Evolutionary conservation across 768 basidiomycete genomes (phyloP), one percentile per base, ranked within the genome.

Genomic region (Mycena vitilis): DNA sequence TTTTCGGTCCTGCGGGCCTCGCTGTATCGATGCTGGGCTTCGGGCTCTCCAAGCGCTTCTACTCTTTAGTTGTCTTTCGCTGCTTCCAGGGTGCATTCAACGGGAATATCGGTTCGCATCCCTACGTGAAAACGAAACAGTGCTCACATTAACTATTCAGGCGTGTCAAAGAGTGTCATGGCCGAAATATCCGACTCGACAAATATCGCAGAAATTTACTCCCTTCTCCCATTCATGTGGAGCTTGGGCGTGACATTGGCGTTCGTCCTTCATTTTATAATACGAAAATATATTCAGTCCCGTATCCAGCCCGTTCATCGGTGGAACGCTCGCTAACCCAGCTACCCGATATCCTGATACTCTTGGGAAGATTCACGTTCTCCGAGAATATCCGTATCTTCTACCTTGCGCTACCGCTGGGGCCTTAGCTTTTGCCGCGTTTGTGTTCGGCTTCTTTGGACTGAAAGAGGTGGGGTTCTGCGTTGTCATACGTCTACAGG

Each of bases 201-300:
- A 11, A 84, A 83, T 68, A 75, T 81, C 22, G 81, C 78, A 2
- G 80, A 82, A 58, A 83, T 81, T 1, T 81, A 77, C 65, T 77
- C 80, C 0, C 67, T 79, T 23, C 73, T 75, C 30, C 81, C 79
- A 8, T 67, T 81, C 13, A 77, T 79, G 62, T 83, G 81, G 82
- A 77, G 76, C 51, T 12, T 76, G 18, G 82, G 81, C 1, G 68
- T 70, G 0, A 82, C 79, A 1, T 60, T 78, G 11, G 81, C 74
- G 80, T 81, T 51, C 12, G 12, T 59, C 12, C 30, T 44, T 18
- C 8, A 2, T n/a, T 22, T 22, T 23, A 11, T 30, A 7, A 18
- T 4, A 4, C 3, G 10, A 34, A 18, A n/a, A 20, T 18, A 30
- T 5, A 45, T 30, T 58, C 2, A 58, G 9, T 9, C 5, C 8